These are phyloP conservation scores for Monilinia fructigena DNA, from an alignment of 2,329 filamentous ascomycete species.

Conservation along the genomic window DNA sequence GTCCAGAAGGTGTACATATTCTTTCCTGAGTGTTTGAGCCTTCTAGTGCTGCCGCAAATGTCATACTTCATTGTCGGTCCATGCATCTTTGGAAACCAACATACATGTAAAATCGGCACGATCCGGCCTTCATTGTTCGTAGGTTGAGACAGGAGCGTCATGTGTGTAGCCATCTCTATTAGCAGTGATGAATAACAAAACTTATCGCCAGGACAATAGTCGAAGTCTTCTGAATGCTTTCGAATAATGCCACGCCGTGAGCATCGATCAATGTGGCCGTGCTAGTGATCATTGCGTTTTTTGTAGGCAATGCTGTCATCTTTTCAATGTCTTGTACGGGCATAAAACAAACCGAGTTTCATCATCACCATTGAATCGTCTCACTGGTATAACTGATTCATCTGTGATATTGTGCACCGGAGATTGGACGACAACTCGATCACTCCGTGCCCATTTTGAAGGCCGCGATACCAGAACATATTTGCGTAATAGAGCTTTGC, in stretches of 20 bases:
- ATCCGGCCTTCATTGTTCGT: slow-evolving; percentile 27
- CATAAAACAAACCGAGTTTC: slow-evolving; percentile 33
- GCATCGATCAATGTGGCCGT: slow-evolving; percentile 23
- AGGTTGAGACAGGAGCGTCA: slow-evolving; percentile 33
- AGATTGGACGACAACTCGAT: slow-evolving; percentile 32
- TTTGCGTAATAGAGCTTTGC: slow-evolving; percentile 29
- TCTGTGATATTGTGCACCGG: slow-evolving; percentile 28
- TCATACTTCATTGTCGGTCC: slow-evolving; percentile 30
- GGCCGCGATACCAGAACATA: slow-evolving; percentile 31
- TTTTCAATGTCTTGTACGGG: slow-evolving; percentile 32
- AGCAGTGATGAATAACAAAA: slow-evolving; percentile 31
- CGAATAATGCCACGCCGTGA: slow-evolving; percentile 31
- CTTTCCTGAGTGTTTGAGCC: slow-evolving; percentile 26
- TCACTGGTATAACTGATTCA: slow-evolving; percentile 28
- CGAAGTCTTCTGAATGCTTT: slow-evolving; percentile 26
- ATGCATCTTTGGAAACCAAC: slow-evolving; percentile 31
- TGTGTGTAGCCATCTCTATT: slow-evolving; percentile 17
- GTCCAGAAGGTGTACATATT: slow-evolving; percentile 26
- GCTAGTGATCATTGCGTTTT: slow-evolving; percentile 22
- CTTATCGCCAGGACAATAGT: slow-evolving; percentile 26
- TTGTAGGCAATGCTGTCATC: slow-evolving; percentile 28
- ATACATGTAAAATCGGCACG: slow-evolving; percentile 30
- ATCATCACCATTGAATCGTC: slow-evolving; percentile 27
- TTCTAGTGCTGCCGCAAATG: slow-evolving; percentile 27
- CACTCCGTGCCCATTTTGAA: slow-evolving; percentile 29